phyloP scores from a whole-genome alignment of 495 filamentous ascomycete genomes.

The Penicillium antarcticum region DNA sequence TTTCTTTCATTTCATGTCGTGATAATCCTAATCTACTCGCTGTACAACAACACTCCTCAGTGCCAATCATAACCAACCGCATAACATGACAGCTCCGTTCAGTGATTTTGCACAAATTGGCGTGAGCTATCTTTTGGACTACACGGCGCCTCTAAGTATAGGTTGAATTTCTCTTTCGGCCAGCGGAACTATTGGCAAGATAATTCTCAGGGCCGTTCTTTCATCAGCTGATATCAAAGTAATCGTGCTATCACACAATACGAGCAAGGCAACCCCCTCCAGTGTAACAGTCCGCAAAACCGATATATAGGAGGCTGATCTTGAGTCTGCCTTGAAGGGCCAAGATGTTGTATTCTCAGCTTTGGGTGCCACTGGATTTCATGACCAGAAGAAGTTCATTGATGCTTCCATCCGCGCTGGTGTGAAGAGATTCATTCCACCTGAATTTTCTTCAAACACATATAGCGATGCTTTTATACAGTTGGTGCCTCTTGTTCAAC shows the following conservation, averaged over 20 bases:
- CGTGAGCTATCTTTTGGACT: background rate
- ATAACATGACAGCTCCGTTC: background rate
- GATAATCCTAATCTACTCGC: too few relatives aligned
- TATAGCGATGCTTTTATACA: constrained; percentile 26
- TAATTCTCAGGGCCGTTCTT: background rate
- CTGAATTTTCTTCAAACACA: constrained; percentile 33
- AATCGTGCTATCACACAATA: background rate
- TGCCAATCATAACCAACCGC: too few relatives aligned
- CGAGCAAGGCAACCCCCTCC: background rate
- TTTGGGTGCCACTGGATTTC: constrained; percentile 21
- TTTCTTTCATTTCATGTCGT: too few relatives aligned
- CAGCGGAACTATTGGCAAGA: background rate
- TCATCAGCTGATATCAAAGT: background rate
- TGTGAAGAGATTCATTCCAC: constrained; percentile 53
- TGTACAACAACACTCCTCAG: too few relatives aligned
- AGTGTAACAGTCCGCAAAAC: constrained; percentile 5
- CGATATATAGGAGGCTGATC: constrained; percentile 19
- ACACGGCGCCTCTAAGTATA: background rate
- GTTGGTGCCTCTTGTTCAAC: constrained; percentile 41
- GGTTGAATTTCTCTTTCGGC: background rate
- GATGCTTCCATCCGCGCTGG: constrained; percentile 50
- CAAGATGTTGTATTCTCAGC: constrained; percentile 39
- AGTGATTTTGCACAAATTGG: background rate
- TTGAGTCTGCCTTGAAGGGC: constrained; percentile 23
- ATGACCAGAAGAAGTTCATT: constrained; percentile 39